Evolutionary conservation across 1,284 basidiomycete genomes (phyloP), one percentile per base, ranked within the genome.

Genomic region (Volvariella volvacea): DNA sequence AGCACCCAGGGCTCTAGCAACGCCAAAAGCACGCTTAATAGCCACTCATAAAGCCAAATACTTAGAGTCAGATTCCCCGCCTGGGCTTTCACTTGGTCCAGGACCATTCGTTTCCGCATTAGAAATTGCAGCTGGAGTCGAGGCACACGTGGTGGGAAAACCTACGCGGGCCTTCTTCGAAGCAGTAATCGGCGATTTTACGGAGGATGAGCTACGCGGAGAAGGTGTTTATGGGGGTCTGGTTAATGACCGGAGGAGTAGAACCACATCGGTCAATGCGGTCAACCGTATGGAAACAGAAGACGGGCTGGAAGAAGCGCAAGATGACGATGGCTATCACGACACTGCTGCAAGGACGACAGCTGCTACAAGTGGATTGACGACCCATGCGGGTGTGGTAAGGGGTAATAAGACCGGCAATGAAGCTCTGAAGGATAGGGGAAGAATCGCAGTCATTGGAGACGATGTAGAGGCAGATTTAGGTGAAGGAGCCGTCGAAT

Each of bases 401-500:
- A 28, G 25, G 25, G 25, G 25, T 28, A 28, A 28, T 28, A 28
- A 12, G 6, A 12, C 25, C 6, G 25, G 25, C 25, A 28, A 28
- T 6, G 25, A 28, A 28, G 12, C 25, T 28, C 12, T 6, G 25
- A 12, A 12, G 6, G 25, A 28, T 28, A 28, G 25, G 30, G 63
- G 65, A 6, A 63, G 61, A 14, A 68, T 85, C 15, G 81, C 70
- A 2, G 70, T 86, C 34, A 70, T 85, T 17, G 83, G 83, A 4
- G 85, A 88, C 56, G 85, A 88, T 52, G 64, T 78, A 1, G 65
- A 68, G 30, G 73, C 77, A 21, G 85, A 88, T 60, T 67, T 86
- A 2, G 82, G 83, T 0, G 74, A 66, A 2, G 83, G 80, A 0
- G 80, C 82, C 1, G 45, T 68, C 0, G 75, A 80, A 47, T 64